phyloP scores from a whole-genome alignment of 495 filamentous ascomycete species.

The Penicillium ucsense region DNA sequence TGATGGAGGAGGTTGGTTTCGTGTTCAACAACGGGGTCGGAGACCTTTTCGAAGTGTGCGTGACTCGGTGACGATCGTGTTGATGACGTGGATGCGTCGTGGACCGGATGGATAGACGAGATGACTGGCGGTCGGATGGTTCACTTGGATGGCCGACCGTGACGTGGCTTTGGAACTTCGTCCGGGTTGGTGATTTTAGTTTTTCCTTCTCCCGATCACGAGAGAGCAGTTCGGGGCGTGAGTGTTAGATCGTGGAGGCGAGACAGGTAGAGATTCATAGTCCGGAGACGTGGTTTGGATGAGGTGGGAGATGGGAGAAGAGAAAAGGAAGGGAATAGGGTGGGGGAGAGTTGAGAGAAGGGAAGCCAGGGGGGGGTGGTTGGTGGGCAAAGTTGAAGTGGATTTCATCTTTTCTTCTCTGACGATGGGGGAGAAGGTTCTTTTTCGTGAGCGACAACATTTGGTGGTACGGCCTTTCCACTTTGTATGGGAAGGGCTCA shows the following conservation, averaged over 20 bases:
- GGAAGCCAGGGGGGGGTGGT: slow-evolving; percentile 17
- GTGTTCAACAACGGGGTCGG: slow-evolving; percentile 5
- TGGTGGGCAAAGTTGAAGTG: slow-evolving; percentile 14
- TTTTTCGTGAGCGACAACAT: background rate
- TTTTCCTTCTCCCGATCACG: slow-evolving; percentile 2
- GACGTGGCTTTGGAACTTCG: slow-evolving; percentile 4
- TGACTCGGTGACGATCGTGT: background rate
- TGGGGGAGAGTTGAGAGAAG: slow-evolving; percentile 13
- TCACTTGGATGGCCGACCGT: slow-evolving; percentile 7
- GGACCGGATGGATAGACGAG: slow-evolving; percentile 1
- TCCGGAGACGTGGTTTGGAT: slow-evolving; percentile 5
- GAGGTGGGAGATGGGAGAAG: slow-evolving; percentile 6
- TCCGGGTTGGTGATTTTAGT: background rate
- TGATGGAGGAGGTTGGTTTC: slow-evolving; percentile 6
- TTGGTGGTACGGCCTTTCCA: slow-evolving; percentile 1
- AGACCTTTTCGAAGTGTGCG: background rate
- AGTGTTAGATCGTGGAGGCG: slow-evolving; percentile 3
- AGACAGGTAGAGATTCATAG: background rate
- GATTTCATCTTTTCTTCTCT: slow-evolving; percentile 15
- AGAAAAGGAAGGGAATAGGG: slow-evolving; percentile 7
- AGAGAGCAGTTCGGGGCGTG: slow-evolving; percentile 8
- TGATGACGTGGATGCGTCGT: background rate
- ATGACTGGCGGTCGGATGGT: slow-evolving; percentile 1
- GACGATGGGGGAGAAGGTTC: slow-evolving; percentile 4
- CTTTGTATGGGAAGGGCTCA: slow-evolving; percentile 1